These are phyloP conservation scores for Ceratocystis destructans DNA, from an alignment of 2,329 filamentous ascomycete species.

Conservation along the genomic window DNA sequence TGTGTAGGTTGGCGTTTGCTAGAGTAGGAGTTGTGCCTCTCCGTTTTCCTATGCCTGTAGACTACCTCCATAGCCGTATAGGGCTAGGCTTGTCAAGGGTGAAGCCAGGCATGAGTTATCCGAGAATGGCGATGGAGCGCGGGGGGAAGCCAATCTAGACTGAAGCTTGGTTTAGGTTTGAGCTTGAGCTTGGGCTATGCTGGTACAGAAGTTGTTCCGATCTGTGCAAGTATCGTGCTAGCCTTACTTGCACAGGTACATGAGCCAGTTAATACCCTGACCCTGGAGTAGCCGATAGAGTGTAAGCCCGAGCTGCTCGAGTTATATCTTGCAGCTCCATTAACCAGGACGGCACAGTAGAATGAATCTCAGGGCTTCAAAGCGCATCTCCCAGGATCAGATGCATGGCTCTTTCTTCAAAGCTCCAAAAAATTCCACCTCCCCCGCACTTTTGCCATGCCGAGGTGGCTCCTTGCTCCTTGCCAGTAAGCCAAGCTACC, in stretches of 20 bases:
- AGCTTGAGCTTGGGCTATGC: neutral
- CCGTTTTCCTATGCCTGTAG: neutral
- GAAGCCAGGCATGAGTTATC: neutral
- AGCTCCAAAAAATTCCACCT: slow-evolving; percentile 1
- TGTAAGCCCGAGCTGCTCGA: too few relatives aligned
- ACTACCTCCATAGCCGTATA: neutral
- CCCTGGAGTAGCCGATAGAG: too few relatives aligned
- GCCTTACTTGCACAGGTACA: neutral
- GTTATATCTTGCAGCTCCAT: neutral
- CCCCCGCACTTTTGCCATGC: slow-evolving; percentile 5
- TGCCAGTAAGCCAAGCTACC: neutral
- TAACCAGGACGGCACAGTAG: neutral
- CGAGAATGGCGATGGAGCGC: neutral
- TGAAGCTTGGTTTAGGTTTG: neutral
- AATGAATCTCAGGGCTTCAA: neutral
- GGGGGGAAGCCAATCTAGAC: neutral
- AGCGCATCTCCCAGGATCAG: neutral
- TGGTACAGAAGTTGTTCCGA: too few relatives aligned
- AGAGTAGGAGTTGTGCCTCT: neutral
- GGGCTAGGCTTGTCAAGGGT: neutral
- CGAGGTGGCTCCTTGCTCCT: slow-evolving; percentile 2
- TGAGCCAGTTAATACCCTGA: neutral
- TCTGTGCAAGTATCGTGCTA: neutral
- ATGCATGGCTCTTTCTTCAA: neutral
- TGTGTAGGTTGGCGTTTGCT: too few relatives aligned